These are phyloP conservation scores for Chlorophyllum brunneum DNA, from an alignment of 768 basidiomycete genomes.

Conservation along the genomic window DNA sequence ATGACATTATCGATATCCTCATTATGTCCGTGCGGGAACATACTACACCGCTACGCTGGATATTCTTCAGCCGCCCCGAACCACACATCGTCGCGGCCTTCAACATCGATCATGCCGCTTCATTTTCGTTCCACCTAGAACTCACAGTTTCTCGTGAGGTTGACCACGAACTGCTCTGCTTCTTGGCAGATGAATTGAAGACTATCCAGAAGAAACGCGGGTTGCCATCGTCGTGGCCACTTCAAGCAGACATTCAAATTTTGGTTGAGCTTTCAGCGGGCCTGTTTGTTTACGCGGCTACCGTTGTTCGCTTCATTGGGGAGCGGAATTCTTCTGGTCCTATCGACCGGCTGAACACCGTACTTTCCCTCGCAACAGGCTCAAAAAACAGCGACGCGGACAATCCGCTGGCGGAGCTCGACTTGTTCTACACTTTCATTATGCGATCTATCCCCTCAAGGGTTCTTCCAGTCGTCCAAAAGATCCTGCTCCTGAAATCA, in stretches of 20 bases:
- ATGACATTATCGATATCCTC: too few relatives aligned
- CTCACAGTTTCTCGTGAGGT: conserved; percentile 2
- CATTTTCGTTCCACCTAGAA: neutral
- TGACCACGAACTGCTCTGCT: neutral
- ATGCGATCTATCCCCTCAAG: too few relatives aligned
- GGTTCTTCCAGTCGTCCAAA: too few relatives aligned
- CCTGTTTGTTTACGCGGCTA: too few relatives aligned
- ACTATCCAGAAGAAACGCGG: neutral
- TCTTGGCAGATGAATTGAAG: conserved; percentile 1
- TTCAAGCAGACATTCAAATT: neutral
- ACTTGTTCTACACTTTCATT: too few relatives aligned
- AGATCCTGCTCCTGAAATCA: too few relatives aligned
- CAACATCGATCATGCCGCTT: neutral
- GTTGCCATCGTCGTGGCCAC: conserved; percentile 5
- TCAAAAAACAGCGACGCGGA: too few relatives aligned
- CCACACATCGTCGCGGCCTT: neutral
- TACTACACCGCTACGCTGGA: neutral
- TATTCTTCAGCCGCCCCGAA: neutral
- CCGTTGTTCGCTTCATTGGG: too few relatives aligned
- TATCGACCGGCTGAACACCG: too few relatives aligned
- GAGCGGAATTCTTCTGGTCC: too few relatives aligned
- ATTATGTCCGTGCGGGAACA: neutral
- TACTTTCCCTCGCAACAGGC: too few relatives aligned
- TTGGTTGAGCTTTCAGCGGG: neutral
- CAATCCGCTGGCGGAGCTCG: too few relatives aligned